Evolutionary conservation across 108 stramenopile species (phyloP).

Genomic region (Mayamaea pseudoterrestris): DNA sequence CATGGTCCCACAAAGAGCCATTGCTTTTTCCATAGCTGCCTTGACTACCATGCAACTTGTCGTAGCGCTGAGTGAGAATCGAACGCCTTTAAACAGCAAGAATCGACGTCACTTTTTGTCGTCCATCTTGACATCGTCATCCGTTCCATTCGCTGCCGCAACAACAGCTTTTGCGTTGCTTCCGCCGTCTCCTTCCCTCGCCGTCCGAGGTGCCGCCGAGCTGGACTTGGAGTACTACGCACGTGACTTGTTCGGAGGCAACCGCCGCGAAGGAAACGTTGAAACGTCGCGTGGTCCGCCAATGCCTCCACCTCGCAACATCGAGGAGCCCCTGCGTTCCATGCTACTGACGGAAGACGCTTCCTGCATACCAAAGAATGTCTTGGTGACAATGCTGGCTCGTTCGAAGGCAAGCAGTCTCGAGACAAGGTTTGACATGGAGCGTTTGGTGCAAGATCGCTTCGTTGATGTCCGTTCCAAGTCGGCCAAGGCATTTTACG

Average conservation of each 20-base stretch:
- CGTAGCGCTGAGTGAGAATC: too few relatives aligned
- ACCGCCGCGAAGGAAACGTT: constrained; percentile 55
- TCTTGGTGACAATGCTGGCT: constrained; percentile 1
- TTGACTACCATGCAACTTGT: too few relatives aligned
- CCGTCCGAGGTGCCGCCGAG: constrained; percentile 72
- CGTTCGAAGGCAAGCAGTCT: too few relatives aligned
- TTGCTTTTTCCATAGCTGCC: too few relatives aligned
- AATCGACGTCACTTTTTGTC: too few relatives aligned
- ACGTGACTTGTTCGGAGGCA: constrained; percentile 62
- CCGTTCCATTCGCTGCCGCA: too few relatives aligned
- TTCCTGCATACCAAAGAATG: constrained; percentile 21
- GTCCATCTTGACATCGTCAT: too few relatives aligned
- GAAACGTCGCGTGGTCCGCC: constrained; percentile 31
- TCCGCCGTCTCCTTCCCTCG: too few relatives aligned
- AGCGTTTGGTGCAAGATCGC: constrained; percentile 5
- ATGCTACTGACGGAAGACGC: constrained; percentile 41
- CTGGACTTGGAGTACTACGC: constrained; percentile 77
- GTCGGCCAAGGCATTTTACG: constrained; percentile 29
- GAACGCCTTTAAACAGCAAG: too few relatives aligned
- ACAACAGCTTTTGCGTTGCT: too few relatives aligned
- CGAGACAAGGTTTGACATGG: too few relatives aligned
- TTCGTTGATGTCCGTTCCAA: constrained; percentile 15
- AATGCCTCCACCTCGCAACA: constrained; percentile 33
- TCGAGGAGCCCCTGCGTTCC: constrained; percentile 29
- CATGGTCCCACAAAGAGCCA: too few relatives aligned